Conservation (phyloP, 306 rosid genomes). For the Fragaria iinumae region DNA sequence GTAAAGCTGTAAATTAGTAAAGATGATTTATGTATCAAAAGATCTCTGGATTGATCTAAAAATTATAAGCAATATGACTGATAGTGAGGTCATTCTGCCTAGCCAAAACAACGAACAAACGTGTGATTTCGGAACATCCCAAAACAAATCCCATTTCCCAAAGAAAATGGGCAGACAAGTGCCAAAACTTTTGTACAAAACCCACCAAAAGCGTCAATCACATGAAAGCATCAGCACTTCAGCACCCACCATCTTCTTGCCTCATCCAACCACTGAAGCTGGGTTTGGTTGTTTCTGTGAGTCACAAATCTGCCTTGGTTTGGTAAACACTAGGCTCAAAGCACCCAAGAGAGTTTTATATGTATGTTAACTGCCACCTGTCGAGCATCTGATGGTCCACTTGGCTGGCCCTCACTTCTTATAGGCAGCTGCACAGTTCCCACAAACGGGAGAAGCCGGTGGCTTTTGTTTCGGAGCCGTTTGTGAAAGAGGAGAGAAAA, state of each 20-base stretch:
- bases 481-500: background rate
- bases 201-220: background rate
- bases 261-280: background rate
- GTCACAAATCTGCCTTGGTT: background rate
- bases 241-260: background rate
- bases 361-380: slow-evolving; percentile 18
- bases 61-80: background rate
- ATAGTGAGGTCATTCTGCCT: slow-evolving; percentile 1
- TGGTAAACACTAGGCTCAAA: slow-evolving; percentile 30
- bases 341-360: slow-evolving; percentile 9
- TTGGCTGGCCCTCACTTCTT: slow-evolving; percentile 13
- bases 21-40: background rate
- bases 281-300: background rate
- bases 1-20: background rate
- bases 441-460: slow-evolving; percentile 35
- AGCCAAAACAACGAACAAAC: background rate
- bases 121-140: background rate
- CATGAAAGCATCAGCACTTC: background rate
- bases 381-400: slow-evolving; percentile 23
- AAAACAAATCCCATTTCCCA: background rate
- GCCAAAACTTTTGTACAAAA: background rate
- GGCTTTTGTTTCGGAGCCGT: slow-evolving; percentile 34
- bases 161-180: background rate
- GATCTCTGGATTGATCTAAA: too few relatives aligned
- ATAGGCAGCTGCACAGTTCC: background rate